Evolutionary conservation across 768 basidiomycete species (phyloP).

Genomic region (Lactarius pseudohatsudake): DNA sequence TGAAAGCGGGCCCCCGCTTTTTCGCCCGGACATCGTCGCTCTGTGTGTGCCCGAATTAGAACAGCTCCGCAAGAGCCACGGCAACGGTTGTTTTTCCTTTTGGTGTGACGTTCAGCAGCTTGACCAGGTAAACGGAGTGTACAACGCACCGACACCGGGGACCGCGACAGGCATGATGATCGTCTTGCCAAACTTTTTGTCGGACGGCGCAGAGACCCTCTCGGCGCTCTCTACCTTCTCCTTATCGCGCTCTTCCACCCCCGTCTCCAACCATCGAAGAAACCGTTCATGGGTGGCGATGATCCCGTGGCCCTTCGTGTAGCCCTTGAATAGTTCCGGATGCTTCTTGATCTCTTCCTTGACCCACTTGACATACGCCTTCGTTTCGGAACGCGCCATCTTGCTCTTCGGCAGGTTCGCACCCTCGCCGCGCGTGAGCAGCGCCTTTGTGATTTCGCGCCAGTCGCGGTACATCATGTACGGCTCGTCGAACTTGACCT

Average conservation of each 20-base stretch:
- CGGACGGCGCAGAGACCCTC: conserved; percentile 23
- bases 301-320: conserved; percentile 75
- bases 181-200: conserved; percentile 59
- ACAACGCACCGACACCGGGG: conserved; percentile 82
- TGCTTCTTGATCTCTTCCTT: conserved; percentile 68
- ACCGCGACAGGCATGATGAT: conserved; percentile 87
- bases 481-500: conserved; percentile 98
- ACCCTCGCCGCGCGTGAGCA: conserved; percentile 47
- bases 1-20: conserved; percentile 66
- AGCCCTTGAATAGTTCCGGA: conserved; percentile 58
- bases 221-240: conserved; percentile 36
- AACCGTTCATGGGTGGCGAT: conserved; percentile 81
- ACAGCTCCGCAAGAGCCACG: conserved; percentile 77
- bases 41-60: conserved; percentile 88
- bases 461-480: conserved; percentile 99
- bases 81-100: conserved; percentile 86
- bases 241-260: conserved; percentile 42
- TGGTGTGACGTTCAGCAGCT: conserved; percentile 7
- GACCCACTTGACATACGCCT: conserved; percentile 81
- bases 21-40: conserved; percentile 86
- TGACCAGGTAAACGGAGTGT: not conserved
- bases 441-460: conserved; percentile 85
- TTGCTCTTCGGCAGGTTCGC: conserved; percentile 58
- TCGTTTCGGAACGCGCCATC: conserved; percentile 75
- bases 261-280: conserved; percentile 59